These are phyloP conservation scores for Pythium brassicae DNA, from an alignment of 352 stramenopile species.

Conservation along the genomic window DNA sequence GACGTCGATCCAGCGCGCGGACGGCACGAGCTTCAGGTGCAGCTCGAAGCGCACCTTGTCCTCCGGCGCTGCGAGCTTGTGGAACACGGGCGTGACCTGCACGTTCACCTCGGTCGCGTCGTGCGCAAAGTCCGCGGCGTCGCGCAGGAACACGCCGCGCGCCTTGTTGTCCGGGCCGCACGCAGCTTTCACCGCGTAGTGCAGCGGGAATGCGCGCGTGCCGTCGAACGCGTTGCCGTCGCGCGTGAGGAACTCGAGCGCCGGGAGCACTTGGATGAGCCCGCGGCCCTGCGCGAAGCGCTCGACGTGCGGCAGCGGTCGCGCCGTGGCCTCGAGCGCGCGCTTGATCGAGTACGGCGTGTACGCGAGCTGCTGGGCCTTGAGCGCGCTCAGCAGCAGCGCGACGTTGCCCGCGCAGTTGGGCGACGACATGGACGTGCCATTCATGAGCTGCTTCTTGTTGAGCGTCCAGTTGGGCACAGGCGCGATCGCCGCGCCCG, in stretches of 20 bases:
- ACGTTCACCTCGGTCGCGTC: constrained; percentile 82
- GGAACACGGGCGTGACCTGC: constrained; percentile 83
- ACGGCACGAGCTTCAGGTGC: constrained; percentile 77
- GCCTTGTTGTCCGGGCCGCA: constrained; percentile 35
- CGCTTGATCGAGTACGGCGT: constrained; percentile 86
- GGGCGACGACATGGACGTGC: constrained; percentile 95
- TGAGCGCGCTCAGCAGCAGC: constrained; percentile 90
- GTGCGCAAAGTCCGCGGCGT: constrained; percentile 70
- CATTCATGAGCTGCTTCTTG: constrained; percentile 96
- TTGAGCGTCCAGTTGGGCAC: constrained; percentile 95
- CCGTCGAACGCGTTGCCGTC: constrained; percentile 61
- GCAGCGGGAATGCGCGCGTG: constrained; percentile 52
- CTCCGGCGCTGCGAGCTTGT: constrained; percentile 74
- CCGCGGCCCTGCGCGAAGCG: constrained; percentile 76
- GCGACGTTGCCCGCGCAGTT: constrained; percentile 93
- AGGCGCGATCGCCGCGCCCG: constrained; percentile 91
- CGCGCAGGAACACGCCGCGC: constrained; percentile 81
- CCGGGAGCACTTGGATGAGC: constrained; percentile 75
- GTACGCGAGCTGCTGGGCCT: constrained; percentile 72
- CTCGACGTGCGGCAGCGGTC: constrained; percentile 57
- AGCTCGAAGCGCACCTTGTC: constrained; percentile 88
- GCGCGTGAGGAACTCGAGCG: constrained; percentile 56
- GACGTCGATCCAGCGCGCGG: constrained; percentile 84
- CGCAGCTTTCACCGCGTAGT: constrained; percentile 47
- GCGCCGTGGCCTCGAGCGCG: constrained; percentile 84